phyloP scores from a whole-genome alignment of 2,329 filamentous ascomycete species.

The Venturia nashicola region DNA sequence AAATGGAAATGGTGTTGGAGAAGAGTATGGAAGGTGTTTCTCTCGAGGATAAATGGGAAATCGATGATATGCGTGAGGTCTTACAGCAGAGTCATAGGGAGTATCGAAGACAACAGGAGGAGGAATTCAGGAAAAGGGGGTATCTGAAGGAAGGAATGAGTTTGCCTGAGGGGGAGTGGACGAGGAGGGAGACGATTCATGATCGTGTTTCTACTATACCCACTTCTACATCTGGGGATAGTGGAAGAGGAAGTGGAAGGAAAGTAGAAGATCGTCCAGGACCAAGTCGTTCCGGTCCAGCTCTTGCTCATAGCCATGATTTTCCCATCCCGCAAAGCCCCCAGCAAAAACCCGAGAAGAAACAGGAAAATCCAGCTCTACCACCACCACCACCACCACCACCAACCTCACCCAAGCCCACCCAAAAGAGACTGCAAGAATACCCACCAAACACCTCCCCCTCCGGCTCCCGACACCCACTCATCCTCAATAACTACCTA shows the following conservation, averaged over 20 bases:
- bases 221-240: not conserved
- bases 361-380: not conserved
- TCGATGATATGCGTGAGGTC: not conserved
- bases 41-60: not conserved
- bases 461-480: not conserved
- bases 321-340: not conserved
- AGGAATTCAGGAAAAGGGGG: not conserved
- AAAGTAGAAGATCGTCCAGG: not conserved
- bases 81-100: not conserved
- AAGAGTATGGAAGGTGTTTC: not conserved
- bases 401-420: not conserved
- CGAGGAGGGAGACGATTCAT: slow-evolving; percentile 1
- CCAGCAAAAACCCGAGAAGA: not conserved
- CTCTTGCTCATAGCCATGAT: not conserved
- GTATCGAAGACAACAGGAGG: not conserved
- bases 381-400: not conserved
- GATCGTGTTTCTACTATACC: not conserved
- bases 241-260: not conserved
- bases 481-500: not conserved
- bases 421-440: not conserved
- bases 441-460: not conserved
- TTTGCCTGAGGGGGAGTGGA: not conserved
- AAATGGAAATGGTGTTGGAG: not conserved
- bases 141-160: not conserved
- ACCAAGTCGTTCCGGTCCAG: not conserved